Evolutionary conservation across 2,329 filamentous ascomycete genomes (phyloP).

Genomic region (Penicillium sp.): DNA sequence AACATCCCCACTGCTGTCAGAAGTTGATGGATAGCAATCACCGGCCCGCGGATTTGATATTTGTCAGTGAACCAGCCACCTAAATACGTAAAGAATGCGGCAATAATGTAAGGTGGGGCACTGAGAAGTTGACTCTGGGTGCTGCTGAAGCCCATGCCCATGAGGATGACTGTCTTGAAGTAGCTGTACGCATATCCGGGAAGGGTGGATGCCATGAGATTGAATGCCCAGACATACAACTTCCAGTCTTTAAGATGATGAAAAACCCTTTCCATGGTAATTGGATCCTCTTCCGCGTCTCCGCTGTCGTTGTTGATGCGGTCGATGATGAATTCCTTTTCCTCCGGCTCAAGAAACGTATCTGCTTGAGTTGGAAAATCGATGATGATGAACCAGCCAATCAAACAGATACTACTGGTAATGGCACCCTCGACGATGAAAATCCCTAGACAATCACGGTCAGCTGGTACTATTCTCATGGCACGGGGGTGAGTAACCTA

Average conservation of each 20-base stretch:
- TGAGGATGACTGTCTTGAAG: slow-evolving; percentile 41
- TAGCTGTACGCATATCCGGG: slow-evolving; percentile 37
- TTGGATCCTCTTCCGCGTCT: slow-evolving; percentile 29
- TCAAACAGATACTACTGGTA: slow-evolving; percentile 30
- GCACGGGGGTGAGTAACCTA: neutral
- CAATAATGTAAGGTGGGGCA: slow-evolving; percentile 36
- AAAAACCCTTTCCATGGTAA: slow-evolving; percentile 26
- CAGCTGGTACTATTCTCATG: neutral
- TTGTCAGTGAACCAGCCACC: slow-evolving; percentile 17
- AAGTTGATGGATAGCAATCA: neutral
- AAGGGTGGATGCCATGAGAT: slow-evolving; percentile 31
- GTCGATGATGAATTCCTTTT: slow-evolving; percentile 31
- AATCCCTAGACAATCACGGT: slow-evolving; percentile 12
- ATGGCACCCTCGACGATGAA: slow-evolving; percentile 30
- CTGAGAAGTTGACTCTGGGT: slow-evolving; percentile 33
- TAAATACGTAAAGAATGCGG: slow-evolving; percentile 34
- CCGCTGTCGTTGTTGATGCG: slow-evolving; percentile 39
- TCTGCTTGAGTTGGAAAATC: slow-evolving; percentile 37
- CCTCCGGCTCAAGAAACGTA: slow-evolving; percentile 23
- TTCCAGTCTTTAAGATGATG: slow-evolving; percentile 37
- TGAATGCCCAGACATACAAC: slow-evolving; percentile 37
- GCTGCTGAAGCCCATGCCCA: slow-evolving; percentile 37
- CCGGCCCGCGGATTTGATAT: neutral
- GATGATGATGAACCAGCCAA: slow-evolving; percentile 40
- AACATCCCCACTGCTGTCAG: neutral